Conservation (phyloP, 176 grass and related monocot species). For the Puya raimondii region DNA sequence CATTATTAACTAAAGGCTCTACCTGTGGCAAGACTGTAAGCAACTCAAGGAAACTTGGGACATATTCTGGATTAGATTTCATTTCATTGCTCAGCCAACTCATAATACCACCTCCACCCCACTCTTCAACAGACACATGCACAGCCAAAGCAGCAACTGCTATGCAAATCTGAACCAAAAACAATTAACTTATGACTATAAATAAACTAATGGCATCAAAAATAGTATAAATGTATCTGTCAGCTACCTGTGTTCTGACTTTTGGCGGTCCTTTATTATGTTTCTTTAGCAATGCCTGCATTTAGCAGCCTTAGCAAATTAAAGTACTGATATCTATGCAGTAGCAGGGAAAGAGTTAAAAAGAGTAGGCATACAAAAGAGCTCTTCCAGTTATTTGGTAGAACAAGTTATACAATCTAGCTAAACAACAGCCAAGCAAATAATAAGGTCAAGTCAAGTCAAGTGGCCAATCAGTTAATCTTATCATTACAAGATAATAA, state of each 20-base stretch:
- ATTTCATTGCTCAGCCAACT: constrained; percentile 92
- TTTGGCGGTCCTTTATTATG: constrained; percentile 80
- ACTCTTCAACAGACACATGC: constrained; percentile 91
- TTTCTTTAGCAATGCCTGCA: constrained; percentile 75
- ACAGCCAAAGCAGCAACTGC: constrained; percentile 93
- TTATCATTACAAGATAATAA: no score
- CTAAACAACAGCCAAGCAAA: background rate
- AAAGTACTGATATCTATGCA: background rate
- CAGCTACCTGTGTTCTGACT: constrained; percentile 91
- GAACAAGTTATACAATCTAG: background rate
- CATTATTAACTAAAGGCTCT: background rate
- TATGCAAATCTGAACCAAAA: constrained; percentile 78
- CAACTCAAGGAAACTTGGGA: constrained; percentile 84
- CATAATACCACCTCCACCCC: constrained; percentile 89
- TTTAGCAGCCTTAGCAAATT: constrained; percentile 1
- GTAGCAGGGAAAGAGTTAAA: background rate
- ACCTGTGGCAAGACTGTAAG: constrained; percentile 83
- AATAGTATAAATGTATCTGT: constrained; percentile 11
- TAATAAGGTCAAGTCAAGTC: no score
- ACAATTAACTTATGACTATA: constrained; percentile 16
- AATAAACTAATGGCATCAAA: constrained; percentile 16
- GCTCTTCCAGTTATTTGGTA: background rate
- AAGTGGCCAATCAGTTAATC: no score
- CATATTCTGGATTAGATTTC: constrained; percentile 70
- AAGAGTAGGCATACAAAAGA: background rate